These are phyloP conservation scores for Pilatotrama ljubarskyi DNA, from an alignment of 768 basidiomycete genomes.

Conservation along the genomic window DNA sequence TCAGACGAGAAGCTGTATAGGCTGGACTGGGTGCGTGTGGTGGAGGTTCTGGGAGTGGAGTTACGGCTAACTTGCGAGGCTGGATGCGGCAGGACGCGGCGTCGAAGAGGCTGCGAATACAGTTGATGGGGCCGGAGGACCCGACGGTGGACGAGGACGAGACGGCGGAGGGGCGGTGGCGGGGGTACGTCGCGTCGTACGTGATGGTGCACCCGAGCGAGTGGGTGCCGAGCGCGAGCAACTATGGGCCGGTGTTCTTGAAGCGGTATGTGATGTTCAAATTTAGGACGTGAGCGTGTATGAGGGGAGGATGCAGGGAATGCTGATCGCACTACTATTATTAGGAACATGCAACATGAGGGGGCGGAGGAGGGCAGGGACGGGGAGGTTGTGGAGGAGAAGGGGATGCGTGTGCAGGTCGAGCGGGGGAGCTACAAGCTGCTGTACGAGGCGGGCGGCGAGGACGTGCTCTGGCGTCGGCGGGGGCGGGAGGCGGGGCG, in stretches of 20 bases:
- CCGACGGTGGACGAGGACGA: conserved; percentile 62
- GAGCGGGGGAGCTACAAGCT: conserved; percentile 64
- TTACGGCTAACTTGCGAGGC: conserved; percentile 8
- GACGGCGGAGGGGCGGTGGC: conserved; percentile 58
- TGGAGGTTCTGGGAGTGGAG: not conserved
- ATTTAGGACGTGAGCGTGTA: conserved; percentile 11
- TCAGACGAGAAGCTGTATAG: conserved; percentile 77
- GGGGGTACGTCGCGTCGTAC: conserved; percentile 73
- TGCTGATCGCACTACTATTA: conserved; percentile 41
- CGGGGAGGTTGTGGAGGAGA: conserved; percentile 33
- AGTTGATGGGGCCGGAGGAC: conserved; percentile 61
- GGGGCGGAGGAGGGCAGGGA: conserved; percentile 31
- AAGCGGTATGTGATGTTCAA: conserved; percentile 48
- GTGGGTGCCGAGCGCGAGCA: conserved; percentile 52
- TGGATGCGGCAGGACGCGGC: conserved; percentile 48
- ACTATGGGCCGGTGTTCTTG: conserved; percentile 49
- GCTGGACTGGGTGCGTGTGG: conserved; percentile 70
- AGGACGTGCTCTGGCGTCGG: conserved; percentile 51
- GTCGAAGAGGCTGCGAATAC: conserved; percentile 56
- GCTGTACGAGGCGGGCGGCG: conserved; percentile 64
- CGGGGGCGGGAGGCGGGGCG: conserved; percentile 37
- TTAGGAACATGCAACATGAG: conserved; percentile 47
- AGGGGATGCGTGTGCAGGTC: conserved; percentile 56
- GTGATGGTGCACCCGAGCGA: conserved; percentile 72
- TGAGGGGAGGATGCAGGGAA: conserved; percentile 13